Base-by-base conservation (phyloP, 2,329 filamentous ascomycete species). In the Basipetospora chlamydospora region DNA sequence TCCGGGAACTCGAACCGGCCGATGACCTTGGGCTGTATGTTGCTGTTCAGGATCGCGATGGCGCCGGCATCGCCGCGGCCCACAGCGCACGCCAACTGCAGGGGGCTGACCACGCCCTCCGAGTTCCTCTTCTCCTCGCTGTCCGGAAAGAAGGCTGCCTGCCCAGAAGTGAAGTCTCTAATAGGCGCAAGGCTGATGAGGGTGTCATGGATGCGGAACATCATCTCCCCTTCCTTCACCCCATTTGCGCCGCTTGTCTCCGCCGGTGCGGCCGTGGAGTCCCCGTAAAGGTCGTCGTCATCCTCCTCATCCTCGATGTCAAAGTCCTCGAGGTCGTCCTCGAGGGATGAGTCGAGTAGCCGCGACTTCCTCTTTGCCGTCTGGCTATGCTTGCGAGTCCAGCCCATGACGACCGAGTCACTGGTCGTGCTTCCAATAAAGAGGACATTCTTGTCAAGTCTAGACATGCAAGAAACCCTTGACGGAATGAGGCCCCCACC, bases 391-490 rank as follows among this genome's bases (percentile, higher is more conserved):
- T 78, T 80, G 43, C 72, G 70, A 26, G 72, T 75, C 80, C 86
- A 95, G 16, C 82, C 79, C 18, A 98, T 53, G 4, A 98, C 66
- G 2, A 83, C 55, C 0, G 88, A 92, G 46, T 96, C 83, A 7
- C 77, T 71, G 38, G 79, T 73, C 50, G 93, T 84, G 48, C 84
- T 93, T 10, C 88, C 90, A 17, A 93, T 58, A 50, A 98, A 98
- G 22, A 96, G 52, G 13, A 69, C 66, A 9, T 77, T 75, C 37
- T 73, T 72, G 4, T 74, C 72, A 3, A 96, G 54, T 37, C 67
- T 72, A 17, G 76, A 73, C 2, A 84, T 68, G 42, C 81, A 86
- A 1, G 84, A 79, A 18, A 77, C 70, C 16, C 68, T 61, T 28
- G 69, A 67, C 33, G 68, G 67, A 40, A 92, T 51, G 8, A 82